These are phyloP conservation scores for Emmonsia crescens DNA, from an alignment of 2,329 filamentous ascomycete genomes.

Conservation along the genomic window DNA sequence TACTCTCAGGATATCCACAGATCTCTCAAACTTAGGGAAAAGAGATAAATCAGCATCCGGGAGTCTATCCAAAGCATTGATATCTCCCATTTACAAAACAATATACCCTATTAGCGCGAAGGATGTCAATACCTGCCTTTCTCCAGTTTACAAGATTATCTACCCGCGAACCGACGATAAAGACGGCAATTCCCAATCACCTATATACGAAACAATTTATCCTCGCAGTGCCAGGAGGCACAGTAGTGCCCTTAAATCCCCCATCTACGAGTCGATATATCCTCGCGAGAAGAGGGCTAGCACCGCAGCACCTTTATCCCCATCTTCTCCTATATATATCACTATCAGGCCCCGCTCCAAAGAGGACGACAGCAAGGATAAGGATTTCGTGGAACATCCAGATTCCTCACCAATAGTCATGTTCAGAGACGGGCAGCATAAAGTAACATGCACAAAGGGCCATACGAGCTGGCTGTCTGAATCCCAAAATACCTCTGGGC, in stretches of 20 bases:
- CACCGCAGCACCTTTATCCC: background rate
- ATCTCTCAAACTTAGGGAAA: background rate
- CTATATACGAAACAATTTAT: background rate
- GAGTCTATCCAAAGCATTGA: background rate
- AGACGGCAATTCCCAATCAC: background rate
- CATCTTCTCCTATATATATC: background rate
- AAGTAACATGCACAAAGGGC: background rate
- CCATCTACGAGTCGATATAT: background rate
- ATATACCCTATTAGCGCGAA: conserved; percentile 1
- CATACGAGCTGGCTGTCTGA: background rate
- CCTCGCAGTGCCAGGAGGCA: background rate
- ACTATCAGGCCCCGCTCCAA: background rate
- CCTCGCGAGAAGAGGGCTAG: background rate
- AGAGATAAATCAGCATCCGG: background rate
- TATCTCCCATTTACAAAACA: background rate
- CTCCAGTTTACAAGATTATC: background rate
- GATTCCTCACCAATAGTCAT: background rate
- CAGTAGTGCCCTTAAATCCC: background rate
- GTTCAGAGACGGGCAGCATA: background rate
- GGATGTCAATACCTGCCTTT: background rate
- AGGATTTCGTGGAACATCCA: background rate
- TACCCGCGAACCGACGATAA: background rate
- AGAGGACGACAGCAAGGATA: background rate
- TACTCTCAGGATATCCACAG: background rate
- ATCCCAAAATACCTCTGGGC: background rate